These are phyloP conservation scores for Goffeauzyma gilvescens DNA, from an alignment of 768 basidiomycete species.

Conservation along the genomic window DNA sequence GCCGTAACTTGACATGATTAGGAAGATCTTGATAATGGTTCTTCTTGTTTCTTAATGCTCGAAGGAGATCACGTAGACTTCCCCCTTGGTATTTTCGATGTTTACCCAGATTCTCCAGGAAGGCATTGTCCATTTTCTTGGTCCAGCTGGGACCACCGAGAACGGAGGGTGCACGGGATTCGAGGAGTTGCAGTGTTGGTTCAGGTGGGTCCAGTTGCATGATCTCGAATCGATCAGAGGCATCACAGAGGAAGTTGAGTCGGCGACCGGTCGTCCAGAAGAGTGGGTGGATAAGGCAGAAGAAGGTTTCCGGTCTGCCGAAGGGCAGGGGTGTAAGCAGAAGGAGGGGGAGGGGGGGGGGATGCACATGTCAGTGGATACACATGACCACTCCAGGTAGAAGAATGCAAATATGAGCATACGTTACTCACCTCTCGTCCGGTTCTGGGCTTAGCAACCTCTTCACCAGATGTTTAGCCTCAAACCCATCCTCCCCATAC, in stretches of 20 bases:
- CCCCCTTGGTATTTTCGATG: constrained; percentile 89
- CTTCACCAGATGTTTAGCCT: constrained; percentile 61
- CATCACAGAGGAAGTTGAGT: constrained; percentile 85
- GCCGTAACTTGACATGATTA: constrained; percentile 65
- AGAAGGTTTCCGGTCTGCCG: constrained; percentile 62
- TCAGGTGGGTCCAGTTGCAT: constrained; percentile 87
- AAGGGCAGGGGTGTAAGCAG: constrained; percentile 11
- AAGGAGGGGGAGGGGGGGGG: no score
- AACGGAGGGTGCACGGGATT: constrained; percentile 47
- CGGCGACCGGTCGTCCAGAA: constrained; percentile 84
- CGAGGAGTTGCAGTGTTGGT: constrained; percentile 51
- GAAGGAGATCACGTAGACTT: constrained; percentile 74
- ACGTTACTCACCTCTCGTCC: constrained; percentile 45
- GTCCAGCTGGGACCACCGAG: constrained; percentile 80
- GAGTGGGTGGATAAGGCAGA: constrained; percentile 80
- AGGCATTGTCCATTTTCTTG: constrained; percentile 59
- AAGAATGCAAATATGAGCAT: no score
- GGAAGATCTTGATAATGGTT: constrained; percentile 48
- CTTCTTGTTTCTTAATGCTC: constrained; percentile 90
- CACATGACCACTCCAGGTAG: no score
- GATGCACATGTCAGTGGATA: no score
- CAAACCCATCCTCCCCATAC: constrained; percentile 84
- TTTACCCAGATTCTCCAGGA: constrained; percentile 88
- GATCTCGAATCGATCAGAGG: constrained; percentile 92
- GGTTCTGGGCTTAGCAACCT: constrained; percentile 65